Conservation (phyloP, 139 green algal species). For the Protoeuglena noctilucae region DNA sequence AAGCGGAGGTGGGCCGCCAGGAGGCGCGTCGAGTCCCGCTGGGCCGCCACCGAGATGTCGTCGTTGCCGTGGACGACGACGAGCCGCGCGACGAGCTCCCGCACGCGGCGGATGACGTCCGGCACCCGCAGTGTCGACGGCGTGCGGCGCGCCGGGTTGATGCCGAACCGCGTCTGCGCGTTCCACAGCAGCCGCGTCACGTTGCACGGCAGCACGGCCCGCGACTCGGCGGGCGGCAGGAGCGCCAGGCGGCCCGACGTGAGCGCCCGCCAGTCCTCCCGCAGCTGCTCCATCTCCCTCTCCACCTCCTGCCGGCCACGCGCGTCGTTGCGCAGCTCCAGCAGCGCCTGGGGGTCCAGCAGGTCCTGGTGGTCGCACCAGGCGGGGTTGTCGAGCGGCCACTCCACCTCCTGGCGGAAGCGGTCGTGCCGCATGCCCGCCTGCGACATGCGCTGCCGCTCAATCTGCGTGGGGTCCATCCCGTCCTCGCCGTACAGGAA, state of each 20-base stretch:
- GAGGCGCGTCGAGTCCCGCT: slow-evolving; percentile 85
- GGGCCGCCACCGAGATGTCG: slow-evolving; percentile 66
- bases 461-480: slow-evolving; percentile 88
- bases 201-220: slow-evolving; percentile 80
- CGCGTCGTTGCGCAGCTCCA: slow-evolving; percentile 33
- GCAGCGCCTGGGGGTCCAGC: slow-evolving; percentile 30
- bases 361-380: slow-evolving; percentile 43
- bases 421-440: slow-evolving; percentile 37
- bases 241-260: slow-evolving; percentile 27
- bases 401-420: slow-evolving; percentile 27
- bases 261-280: too few species aligned
- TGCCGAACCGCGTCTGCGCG: slow-evolving; percentile 69
- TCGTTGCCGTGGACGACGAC: slow-evolving; percentile 70
- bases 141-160: slow-evolving; percentile 25
- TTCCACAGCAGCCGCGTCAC: slow-evolving; percentile 82
- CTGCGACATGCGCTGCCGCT: slow-evolving; percentile 72
- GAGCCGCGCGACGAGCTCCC: slow-evolving; percentile 47
- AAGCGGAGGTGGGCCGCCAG: slow-evolving; percentile 70
- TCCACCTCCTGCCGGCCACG: slow-evolving; percentile 28
- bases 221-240: slow-evolving; percentile 51
- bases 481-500: slow-evolving; percentile 99
- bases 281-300: slow-evolving; percentile 23
- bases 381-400: slow-evolving; percentile 32
- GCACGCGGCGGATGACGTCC: not conserved
- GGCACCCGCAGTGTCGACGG: not conserved